A percentile compares a stretch with the other conserved stretches of the same genome.
Evolutionary conservation across 495 filamentous ascomycete genomes (phyloP).

Genomic region (Penicillium lagena): DNA sequence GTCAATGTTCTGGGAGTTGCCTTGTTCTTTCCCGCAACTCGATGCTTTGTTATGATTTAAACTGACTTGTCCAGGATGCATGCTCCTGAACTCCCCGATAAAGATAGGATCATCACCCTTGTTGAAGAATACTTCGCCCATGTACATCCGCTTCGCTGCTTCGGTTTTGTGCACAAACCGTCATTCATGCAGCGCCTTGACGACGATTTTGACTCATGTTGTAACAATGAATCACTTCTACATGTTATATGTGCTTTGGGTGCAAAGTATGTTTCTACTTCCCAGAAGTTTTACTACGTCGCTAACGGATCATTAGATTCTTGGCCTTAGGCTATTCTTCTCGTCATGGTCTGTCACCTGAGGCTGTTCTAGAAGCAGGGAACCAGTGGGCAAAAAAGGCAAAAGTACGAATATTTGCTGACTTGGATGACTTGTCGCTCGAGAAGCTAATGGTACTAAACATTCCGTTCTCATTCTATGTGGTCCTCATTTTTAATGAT

Average conservation of each 20-base stretch:
- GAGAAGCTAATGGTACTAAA: slow-evolving; percentile 14
- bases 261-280: slow-evolving; percentile 12
- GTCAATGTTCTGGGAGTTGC: too few relatives aligned
- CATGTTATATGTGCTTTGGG: slow-evolving; percentile 19
- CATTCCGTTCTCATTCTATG: too few relatives aligned
- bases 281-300: background rate
- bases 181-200: slow-evolving; percentile 19
- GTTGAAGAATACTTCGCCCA: slow-evolving; percentile 21
- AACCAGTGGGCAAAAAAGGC: slow-evolving; percentile 19
- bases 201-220: slow-evolving; percentile 4
- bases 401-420: slow-evolving; percentile 13
- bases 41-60: too few relatives aligned
- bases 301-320: slow-evolving; percentile 2
- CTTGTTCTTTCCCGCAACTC: too few relatives aligned
- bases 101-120: slow-evolving; percentile 4
- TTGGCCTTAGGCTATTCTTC: slow-evolving; percentile 4
- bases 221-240: slow-evolving; percentile 13
- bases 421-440: slow-evolving; percentile 16
- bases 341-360: background rate
- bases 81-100: slow-evolving; percentile 7
- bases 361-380: slow-evolving; percentile 10
- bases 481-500: too few relatives aligned
- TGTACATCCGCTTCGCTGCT: slow-evolving; percentile 18
- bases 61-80: slow-evolving; percentile 4
- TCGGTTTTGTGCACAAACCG: slow-evolving; percentile 22